Percentiles rank a stretch among this genome's conserved stretches.
These are phyloP conservation scores for Zygosaccharomyces lentus DNA, from an alignment of 805 yeast species.

Conservation along the genomic window DNA sequence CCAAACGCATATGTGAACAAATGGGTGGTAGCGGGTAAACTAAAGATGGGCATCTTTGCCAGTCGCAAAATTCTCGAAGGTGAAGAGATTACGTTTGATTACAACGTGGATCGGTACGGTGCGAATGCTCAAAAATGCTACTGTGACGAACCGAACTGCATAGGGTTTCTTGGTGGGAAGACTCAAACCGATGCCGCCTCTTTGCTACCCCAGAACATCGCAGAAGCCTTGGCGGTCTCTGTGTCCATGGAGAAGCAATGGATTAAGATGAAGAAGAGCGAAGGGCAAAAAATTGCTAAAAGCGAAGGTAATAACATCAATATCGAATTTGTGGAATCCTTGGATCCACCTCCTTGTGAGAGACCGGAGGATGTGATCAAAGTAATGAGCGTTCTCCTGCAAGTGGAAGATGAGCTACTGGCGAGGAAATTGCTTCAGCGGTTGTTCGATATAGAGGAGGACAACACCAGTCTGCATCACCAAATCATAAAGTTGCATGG, in stretches of 20 bases:
- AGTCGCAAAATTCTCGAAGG: slow-evolving; percentile 65
- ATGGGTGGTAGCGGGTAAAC: slow-evolving; percentile 91
- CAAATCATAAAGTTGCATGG: slow-evolving; percentile 80
- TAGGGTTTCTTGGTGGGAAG: slow-evolving; percentile 93
- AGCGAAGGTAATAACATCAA: slow-evolving; percentile 54
- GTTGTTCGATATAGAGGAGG: slow-evolving; percentile 45
- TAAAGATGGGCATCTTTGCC: slow-evolving; percentile 93
- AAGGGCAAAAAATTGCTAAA: slow-evolving; percentile 40
- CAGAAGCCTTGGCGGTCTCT: slow-evolving; percentile 81
- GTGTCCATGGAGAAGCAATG: slow-evolving; percentile 65
- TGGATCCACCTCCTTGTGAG: slow-evolving; percentile 49
- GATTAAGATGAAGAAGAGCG: slow-evolving; percentile 54
- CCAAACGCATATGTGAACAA: slow-evolving; percentile 95
- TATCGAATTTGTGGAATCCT: slow-evolving; percentile 56
- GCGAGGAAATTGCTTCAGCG: slow-evolving; percentile 65
- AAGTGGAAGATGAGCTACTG: slow-evolving; percentile 63
- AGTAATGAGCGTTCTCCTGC: slow-evolving; percentile 77
- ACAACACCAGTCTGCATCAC: slow-evolving; percentile 43
- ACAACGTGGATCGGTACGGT: slow-evolving; percentile 94
- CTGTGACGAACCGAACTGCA: slow-evolving; percentile 89
- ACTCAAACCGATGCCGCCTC: slow-evolving; percentile 92
- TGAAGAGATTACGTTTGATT: slow-evolving; percentile 79
- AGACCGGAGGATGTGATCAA: slow-evolving; percentile 59
- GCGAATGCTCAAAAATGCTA: slow-evolving; percentile 91
- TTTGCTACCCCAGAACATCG: slow-evolving; percentile 72